Percentiles rank a stretch among this genome's conserved stretches.
These are phyloP conservation scores for Rickenella mellea DNA, from an alignment of 768 basidiomycete species.

Conservation along the genomic window DNA sequence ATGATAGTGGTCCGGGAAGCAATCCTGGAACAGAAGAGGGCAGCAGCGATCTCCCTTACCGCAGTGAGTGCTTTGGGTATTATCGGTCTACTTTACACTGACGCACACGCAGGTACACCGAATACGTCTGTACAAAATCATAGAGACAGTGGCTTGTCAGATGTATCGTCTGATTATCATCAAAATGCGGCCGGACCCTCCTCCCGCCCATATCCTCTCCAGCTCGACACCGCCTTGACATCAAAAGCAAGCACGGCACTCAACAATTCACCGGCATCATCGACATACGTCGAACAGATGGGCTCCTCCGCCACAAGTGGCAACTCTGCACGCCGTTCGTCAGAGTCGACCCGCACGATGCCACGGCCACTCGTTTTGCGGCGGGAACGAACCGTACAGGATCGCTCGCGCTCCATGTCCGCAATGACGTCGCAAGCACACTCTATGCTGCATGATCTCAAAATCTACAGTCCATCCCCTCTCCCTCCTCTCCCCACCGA, in stretches of 20 bases:
- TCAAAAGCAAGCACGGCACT: constrained; percentile 13
- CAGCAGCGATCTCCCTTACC: too few species aligned
- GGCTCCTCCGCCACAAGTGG: constrained; percentile 12
- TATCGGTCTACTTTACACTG: too few species aligned
- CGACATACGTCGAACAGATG: constrained; percentile 27
- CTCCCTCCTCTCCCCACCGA: constrained; percentile 15
- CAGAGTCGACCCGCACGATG: constrained; percentile 58
- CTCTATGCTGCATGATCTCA: constrained; percentile 27
- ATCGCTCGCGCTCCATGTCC: constrained; percentile 73
- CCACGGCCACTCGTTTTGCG: constrained; percentile 40
- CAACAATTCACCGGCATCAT: constrained; percentile 25
- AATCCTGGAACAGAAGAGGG: too few species aligned
- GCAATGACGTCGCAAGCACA: constrained; percentile 38
- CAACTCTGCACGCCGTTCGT: constrained; percentile 43
- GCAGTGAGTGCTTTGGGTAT: too few species aligned
- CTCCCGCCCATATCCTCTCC: constrained; percentile 40
- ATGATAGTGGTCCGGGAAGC: too few species aligned
- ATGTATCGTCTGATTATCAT: too few species aligned
- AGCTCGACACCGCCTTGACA: constrained; percentile 44
- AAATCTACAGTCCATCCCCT: constrained; percentile 12
- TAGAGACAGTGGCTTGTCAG: too few species aligned
- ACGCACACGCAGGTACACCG: too few species aligned
- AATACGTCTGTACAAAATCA: too few species aligned
- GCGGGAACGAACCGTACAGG: constrained; percentile 52
- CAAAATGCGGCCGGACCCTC: too few species aligned